phyloP scores from a whole-genome alignment of 2,329 filamentous ascomycete genomes.

The Paecilomyces fulvus region DNA sequence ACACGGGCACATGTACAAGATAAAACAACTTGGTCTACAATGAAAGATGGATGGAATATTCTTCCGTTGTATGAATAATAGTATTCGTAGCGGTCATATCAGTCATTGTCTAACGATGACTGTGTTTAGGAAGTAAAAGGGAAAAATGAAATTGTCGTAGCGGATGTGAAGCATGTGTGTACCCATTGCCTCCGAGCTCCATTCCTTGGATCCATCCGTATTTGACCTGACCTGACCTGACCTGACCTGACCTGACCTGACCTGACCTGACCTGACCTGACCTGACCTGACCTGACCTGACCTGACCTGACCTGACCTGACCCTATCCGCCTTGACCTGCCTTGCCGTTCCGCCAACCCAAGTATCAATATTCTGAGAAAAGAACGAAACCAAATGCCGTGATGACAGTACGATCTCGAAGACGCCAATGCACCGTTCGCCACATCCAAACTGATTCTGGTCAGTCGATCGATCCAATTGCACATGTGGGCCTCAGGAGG shows the following conservation, averaged over 20 bases:
- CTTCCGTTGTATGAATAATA: neutral
- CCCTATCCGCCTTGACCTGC: neutral
- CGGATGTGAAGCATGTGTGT: neutral
- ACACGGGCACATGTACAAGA: too few relatives aligned
- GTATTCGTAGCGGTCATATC: neutral
- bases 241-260: neutral
- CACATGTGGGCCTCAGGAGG: too few relatives aligned
- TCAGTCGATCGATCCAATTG: too few relatives aligned
- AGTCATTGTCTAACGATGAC: neutral
- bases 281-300: too few relatives aligned
- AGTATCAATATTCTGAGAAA: neutral
- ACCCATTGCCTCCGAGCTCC: neutral
- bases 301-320: neutral
- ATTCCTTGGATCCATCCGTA: too few relatives aligned
- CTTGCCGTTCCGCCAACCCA: neutral
- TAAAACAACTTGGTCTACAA: neutral
- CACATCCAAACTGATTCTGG: too few relatives aligned
- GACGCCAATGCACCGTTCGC: neutral
- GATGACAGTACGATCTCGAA: neutral
- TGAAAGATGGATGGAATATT: neutral
- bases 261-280: neutral
- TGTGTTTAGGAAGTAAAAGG: neutral
- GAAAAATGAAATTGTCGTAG: neutral
- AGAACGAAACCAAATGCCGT: neutral
- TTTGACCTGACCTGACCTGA: too few relatives aligned